A percentile compares a stretch with the other conserved stretches of the same genome.
Conservation (phyloP, 2,329 filamentous ascomycete species). For the Phaeomoniella chlamydospora region DNA sequence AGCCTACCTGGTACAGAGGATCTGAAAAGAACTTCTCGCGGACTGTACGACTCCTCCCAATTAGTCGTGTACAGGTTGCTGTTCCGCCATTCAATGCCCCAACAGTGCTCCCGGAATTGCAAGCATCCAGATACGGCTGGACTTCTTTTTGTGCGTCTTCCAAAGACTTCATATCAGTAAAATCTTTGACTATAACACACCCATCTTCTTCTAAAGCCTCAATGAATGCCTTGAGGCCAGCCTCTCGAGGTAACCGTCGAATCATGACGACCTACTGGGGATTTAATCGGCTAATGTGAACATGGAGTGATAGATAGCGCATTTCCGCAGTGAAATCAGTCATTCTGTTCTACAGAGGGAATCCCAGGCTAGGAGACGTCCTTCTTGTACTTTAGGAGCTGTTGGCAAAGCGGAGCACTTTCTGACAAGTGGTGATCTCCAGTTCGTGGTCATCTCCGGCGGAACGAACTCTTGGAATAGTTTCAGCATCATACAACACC, state of each 20-base stretch:
- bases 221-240: constrained; percentile 12
- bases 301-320: too few species aligned
- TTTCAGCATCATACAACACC: too few species aligned
- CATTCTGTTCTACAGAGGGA: too few species aligned
- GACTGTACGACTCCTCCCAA: constrained; percentile 20
- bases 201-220: constrained; percentile 18
- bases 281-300: too few species aligned
- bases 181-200: constrained; percentile 18
- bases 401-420: too few species aligned
- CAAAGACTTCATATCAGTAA: constrained; percentile 14
- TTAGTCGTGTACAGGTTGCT: constrained; percentile 18
- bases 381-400: too few species aligned
- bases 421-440: too few species aligned
- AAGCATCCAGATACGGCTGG: constrained; percentile 13
- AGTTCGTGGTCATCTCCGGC: too few species aligned
- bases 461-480: too few species aligned
- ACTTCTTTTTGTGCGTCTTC: constrained; percentile 14
- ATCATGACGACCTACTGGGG: too few species aligned
- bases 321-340: too few species aligned
- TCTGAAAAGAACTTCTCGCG: constrained; percentile 21
- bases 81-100: constrained; percentile 19
- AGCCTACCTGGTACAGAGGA: constrained; percentile 12
- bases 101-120: constrained; percentile 11
- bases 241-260: neutral
- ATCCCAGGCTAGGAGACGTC: too few species aligned